Conservation (phyloP, 768 basidiomycete genomes). For the Cystoderma amianthinum region DNA sequence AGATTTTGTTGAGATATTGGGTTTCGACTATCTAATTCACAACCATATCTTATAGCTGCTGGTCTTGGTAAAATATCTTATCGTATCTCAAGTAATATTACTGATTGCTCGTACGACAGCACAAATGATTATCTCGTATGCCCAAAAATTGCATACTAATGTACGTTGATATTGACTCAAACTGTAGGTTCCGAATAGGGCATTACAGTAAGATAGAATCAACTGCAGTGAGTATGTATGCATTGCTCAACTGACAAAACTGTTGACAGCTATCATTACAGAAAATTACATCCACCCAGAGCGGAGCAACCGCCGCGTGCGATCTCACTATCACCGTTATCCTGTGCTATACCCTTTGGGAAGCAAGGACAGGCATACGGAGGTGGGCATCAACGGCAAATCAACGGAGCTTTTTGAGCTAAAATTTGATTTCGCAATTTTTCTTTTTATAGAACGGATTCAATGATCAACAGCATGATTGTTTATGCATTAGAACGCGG, state of each 20-base stretch:
- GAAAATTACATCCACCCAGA: slow-evolving; percentile 1
- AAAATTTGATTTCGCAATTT: background rate
- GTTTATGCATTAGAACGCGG: slow-evolving; percentile 7
- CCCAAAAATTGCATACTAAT: background rate
- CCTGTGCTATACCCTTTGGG: slow-evolving; percentile 4
- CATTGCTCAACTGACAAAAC: slow-evolving; percentile 2
- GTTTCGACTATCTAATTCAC: background rate
- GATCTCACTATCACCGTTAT: slow-evolving; percentile 1
- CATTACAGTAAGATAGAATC: background rate
- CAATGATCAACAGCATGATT: slow-evolving; percentile 7
- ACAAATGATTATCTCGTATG: background rate
- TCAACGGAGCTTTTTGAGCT: background rate
- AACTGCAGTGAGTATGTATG: slow-evolving; percentile 1
- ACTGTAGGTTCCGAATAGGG: background rate
- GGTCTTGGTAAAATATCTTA: background rate
- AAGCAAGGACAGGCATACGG: slow-evolving; percentile 2
- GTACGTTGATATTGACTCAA: background rate
- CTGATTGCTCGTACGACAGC: background rate
- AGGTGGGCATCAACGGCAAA: background rate
- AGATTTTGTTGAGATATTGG: background rate
- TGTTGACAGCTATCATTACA: background rate
- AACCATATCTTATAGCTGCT: background rate
- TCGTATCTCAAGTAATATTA: background rate
- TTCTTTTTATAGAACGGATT: slow-evolving; percentile 3
- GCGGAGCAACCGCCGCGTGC: slow-evolving; percentile 2